These are phyloP conservation scores for Myriosclerotinia scirpicola DNA, from an alignment of 2,329 filamentous ascomycete species.

Conservation along the genomic window DNA sequence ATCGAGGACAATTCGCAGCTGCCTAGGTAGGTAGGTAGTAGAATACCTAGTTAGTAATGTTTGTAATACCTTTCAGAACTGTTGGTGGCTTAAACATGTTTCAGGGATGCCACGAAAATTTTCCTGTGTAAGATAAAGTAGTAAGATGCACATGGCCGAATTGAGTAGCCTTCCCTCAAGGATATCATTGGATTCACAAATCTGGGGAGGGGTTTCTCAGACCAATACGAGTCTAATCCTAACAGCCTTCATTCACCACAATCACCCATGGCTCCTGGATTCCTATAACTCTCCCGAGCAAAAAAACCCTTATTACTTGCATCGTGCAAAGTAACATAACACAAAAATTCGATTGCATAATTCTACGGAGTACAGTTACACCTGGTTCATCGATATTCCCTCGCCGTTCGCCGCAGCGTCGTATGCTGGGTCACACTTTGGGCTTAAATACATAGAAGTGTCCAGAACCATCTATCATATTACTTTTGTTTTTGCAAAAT, in stretches of 20 bases:
- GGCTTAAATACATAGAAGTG: background rate
- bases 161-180: background rate
- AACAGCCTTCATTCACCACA: background rate
- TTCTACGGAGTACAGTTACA: conserved; percentile 1
- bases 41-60: background rate
- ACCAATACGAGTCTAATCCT: background rate
- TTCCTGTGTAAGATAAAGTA: background rate
- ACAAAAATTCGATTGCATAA: conserved; percentile 15
- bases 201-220: background rate
- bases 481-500: background rate
- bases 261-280: background rate
- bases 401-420: conserved; percentile 1
- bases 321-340: conserved; percentile 20
- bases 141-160: conserved; percentile 2
- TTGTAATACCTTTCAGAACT: background rate
- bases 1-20: background rate
- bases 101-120: conserved; percentile 13
- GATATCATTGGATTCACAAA: background rate
- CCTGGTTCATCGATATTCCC: background rate
- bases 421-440: background rate
- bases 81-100: background rate
- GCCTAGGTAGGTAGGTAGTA: background rate
- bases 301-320: conserved; percentile 15
- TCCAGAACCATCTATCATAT: background rate
- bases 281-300: background rate